A percentile compares a stretch with the other conserved stretches of the same genome.
Conservation (phyloP, 1,139 yeast genomes). For the Kurtzmaniella quercitrusa region DNA sequence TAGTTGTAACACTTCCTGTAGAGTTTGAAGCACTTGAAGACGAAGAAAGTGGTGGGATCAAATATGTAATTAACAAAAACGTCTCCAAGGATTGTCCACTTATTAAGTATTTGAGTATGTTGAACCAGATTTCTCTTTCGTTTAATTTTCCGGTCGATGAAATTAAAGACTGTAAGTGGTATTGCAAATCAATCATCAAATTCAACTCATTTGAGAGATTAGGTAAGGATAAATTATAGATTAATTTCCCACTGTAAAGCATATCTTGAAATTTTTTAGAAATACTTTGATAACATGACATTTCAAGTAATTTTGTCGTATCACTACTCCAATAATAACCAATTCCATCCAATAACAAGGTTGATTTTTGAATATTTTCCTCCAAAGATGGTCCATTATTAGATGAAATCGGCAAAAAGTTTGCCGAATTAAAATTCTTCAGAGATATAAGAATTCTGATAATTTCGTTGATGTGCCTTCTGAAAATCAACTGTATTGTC, state of each 20-base stretch:
- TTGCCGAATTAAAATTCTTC: conserved; percentile 27
- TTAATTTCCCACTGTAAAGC: conserved; percentile 30
- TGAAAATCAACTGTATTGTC: conserved; percentile 43
- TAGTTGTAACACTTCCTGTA: conserved; percentile 42
- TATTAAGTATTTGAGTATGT: conserved; percentile 39
- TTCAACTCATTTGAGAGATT: conserved; percentile 40
- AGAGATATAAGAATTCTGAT: conserved; percentile 38
- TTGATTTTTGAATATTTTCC: conserved; percentile 13
- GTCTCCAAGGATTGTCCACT: conserved; percentile 44
- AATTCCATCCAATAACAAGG: conserved; percentile 38
- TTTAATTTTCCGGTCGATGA: conserved; percentile 17
- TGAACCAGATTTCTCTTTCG: conserved; percentile 44
- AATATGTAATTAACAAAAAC: conserved; percentile 37
- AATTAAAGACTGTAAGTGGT: conserved; percentile 32
- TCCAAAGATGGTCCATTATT: conserved; percentile 6
- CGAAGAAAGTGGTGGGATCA: conserved; percentile 43
- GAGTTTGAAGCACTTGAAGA: conserved; percentile 37
- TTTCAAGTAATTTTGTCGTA: conserved; percentile 37
- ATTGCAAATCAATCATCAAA: conserved; percentile 43
- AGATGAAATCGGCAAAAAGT: conserved; percentile 7
- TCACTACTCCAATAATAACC: conserved; percentile 46
- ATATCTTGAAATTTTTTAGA: conserved; percentile 36
- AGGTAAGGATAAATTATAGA: conserved; percentile 33
- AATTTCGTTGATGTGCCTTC: conserved; percentile 47
- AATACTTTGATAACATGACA: conserved; percentile 41